Percentiles rank a stretch among this genome's conserved stretches.
phyloP scores from a whole-genome alignment of 768 basidiomycete species.

The Leccinellum luteum region DNA sequence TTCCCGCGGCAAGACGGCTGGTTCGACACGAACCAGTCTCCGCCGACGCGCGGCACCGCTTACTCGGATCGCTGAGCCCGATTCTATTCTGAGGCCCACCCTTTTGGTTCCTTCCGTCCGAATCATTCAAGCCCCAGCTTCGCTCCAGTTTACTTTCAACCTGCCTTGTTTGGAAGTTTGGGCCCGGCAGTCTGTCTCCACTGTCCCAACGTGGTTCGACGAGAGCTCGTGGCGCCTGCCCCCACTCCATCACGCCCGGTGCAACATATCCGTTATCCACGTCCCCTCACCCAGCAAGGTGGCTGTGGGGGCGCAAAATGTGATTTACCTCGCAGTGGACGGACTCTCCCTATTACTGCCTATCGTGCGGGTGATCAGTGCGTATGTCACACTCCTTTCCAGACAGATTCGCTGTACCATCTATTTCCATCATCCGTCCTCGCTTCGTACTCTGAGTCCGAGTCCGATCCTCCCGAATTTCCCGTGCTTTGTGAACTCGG shows the following conservation, averaged over 20 bases:
- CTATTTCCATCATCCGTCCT: not conserved
- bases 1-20: constrained; percentile 30
- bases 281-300: constrained; percentile 1
- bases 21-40: constrained; percentile 17
- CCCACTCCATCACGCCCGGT: not conserved
- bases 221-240: not conserved
- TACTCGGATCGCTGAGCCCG: constrained; percentile 11
- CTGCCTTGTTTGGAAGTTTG: constrained; percentile 23
- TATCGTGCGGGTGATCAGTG: not conserved
- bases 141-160: constrained; percentile 20
- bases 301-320: constrained; percentile 17
- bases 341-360: not conserved
- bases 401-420: not conserved
- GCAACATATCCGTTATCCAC: constrained; percentile 3
- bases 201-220: constrained; percentile 5
- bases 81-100: constrained; percentile 6
- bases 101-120: constrained; percentile 18
- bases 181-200: constrained; percentile 21
- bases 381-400: not conserved
- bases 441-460: not conserved
- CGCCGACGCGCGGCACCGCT: constrained; percentile 32
- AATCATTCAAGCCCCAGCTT: not conserved
- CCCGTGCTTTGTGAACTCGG: not conserved
- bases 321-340: constrained; percentile 24
- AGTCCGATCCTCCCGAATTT: not conserved